Evolutionary conservation across 257 asterid species (phyloP).

Genomic region (Sherardia arvensis): DNA sequence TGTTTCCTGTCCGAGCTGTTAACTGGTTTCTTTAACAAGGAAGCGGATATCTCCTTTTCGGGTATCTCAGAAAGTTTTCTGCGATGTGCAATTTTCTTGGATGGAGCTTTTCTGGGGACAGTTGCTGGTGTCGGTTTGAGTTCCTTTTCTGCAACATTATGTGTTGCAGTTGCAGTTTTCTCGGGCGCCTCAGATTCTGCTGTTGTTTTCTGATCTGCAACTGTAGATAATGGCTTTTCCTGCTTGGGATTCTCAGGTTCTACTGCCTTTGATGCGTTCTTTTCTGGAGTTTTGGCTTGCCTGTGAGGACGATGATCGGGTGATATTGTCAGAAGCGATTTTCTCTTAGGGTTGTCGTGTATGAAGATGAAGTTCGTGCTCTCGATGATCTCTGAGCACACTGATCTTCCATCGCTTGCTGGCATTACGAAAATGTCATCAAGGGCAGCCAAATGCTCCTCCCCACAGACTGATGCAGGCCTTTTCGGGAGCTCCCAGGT

Average conservation of each 20-base stretch:
- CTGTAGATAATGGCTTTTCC: constrained; percentile 3
- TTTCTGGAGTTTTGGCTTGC: constrained; percentile 45
- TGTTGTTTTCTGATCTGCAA: constrained; percentile 21
- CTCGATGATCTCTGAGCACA: constrained; percentile 31
- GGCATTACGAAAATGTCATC: not conserved
- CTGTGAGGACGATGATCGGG: constrained; percentile 32
- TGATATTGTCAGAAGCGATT: constrained; percentile 14
- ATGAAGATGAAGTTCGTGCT: constrained; percentile 38
- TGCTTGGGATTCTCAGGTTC: constrained; percentile 19
- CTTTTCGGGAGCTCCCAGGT: constrained; percentile 8
- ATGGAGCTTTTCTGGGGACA: constrained; percentile 15
- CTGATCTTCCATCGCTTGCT: not conserved
- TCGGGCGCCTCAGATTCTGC: constrained; percentile 1
- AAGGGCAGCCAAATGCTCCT: constrained; percentile 21
- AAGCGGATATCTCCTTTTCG: constrained; percentile 26
- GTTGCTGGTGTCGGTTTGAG: not conserved
- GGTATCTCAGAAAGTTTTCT: constrained; percentile 40
- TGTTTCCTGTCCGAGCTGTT: constrained; percentile 14
- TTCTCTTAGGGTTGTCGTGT: constrained; percentile 22
- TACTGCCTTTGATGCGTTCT: constrained; percentile 5
- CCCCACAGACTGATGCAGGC: constrained; percentile 41
- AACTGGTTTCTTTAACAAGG: constrained; percentile 12
- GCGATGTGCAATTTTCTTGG: constrained; percentile 6
- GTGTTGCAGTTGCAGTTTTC: not conserved
- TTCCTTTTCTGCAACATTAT: constrained; percentile 15